Evolutionary conservation across 768 basidiomycete species (phyloP), one percentile per base, ranked within the genome.

Genomic region (Amanita phalloides): DNA sequence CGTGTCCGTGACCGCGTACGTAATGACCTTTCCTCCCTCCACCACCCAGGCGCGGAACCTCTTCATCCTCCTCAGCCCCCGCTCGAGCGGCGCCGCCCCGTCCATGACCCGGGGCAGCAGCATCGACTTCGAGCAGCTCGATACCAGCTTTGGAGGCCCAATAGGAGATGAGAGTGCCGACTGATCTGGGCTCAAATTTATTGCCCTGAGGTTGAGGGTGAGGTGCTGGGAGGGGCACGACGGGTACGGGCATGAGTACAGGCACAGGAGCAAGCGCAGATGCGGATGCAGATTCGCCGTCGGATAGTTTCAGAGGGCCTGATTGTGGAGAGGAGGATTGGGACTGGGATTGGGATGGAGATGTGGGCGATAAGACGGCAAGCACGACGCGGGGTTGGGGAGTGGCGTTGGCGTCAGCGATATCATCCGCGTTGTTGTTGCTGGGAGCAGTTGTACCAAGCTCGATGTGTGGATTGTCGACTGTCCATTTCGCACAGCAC

Each of bases 401-500:
- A 4, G 17, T 25, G 39, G 21, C 11, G n/a, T 6, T 13, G 36
- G 33, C 17, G 37, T 21, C 41, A 23, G n/a, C 6, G 32, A 2
- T 33, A 4, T 32, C 9, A 32, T 32, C 32, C 2, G 32, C 32
- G 21, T 45, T 37, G 4, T 7, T 36, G 26, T 37, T 55, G 41
- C 20, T 45, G 23, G 48, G 41, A 45, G 53, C 32, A 28, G 49
- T 11, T 9, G 75, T 75, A 3, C 49, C 49, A 14, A 50, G 49
- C 3, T 36, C 38, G 11, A 42, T 20, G 26, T 26, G 38, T 3
- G 49, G 2, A 51, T 83, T 71, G 44, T 84, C 74, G 38, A 75
- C 63, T 60, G 88, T 86, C 84, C 84, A 91, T 14, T 76, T 76
- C 2, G 84, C 85, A 61, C 89, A 90, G 61, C 85, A 91, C 53